Conservation (phyloP, 2,329 filamentous ascomycete genomes). For the Acephala macrosclerotiorum region DNA sequence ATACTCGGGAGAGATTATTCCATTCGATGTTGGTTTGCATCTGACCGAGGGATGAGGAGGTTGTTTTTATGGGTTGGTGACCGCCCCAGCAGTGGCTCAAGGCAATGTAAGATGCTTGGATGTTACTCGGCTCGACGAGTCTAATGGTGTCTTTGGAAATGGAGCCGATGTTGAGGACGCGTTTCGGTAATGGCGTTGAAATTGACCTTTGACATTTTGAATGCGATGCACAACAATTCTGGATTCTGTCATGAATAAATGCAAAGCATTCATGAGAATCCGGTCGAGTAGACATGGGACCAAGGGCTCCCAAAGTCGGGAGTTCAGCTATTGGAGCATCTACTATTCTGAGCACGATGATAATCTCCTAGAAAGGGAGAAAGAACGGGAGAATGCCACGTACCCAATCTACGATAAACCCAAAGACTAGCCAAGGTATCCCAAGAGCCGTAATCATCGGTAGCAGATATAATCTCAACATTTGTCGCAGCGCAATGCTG, state of each 20-base stretch:
- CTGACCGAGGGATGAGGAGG: constrained; percentile 3
- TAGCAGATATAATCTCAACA: constrained; percentile 17
- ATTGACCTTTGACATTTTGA: constrained; percentile 8
- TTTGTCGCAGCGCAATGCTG: constrained; percentile 13
- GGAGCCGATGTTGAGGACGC: constrained; percentile 16
- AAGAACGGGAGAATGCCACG: not conserved
- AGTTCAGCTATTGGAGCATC: constrained; percentile 4
- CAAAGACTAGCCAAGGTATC: constrained; percentile 16
- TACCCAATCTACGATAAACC: constrained; percentile 17
- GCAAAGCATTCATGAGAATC: constrained; percentile 11
- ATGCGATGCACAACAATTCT: constrained; percentile 16
- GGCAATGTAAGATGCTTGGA: constrained; percentile 18
- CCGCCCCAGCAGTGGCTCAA: constrained; percentile 24
- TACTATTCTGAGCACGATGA: not conserved
- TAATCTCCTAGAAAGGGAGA: not conserved
- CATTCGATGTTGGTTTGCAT: constrained; percentile 17
- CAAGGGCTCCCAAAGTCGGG: constrained; percentile 14
- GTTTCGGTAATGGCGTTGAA: constrained; percentile 18
- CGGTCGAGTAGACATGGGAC: constrained; percentile 5
- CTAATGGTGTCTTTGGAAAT: constrained; percentile 14
- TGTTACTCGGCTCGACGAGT: constrained; percentile 14
- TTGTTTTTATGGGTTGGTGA: constrained; percentile 20
- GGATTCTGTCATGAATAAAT: constrained; percentile 13
- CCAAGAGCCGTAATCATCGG: constrained; percentile 10
- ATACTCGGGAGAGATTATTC: constrained; percentile 19